Conservation (phyloP, 441 rosid species). For the Populus trichocarpa region DNA sequence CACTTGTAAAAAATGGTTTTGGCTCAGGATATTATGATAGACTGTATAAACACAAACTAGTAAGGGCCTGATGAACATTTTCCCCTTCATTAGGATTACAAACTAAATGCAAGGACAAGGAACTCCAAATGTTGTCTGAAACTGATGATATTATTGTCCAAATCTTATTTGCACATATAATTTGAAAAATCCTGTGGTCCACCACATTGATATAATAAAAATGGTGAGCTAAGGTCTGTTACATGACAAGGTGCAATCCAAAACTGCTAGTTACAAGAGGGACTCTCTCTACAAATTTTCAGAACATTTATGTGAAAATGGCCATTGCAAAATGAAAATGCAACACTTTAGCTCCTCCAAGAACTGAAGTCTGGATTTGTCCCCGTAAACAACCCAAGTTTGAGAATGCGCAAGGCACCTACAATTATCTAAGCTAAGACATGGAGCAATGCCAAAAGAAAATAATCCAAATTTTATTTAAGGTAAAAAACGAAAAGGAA, state of each 20-base stretch:
- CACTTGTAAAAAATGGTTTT: background rate
- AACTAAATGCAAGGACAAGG: background rate
- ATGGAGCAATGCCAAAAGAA: background rate
- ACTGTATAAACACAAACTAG: background rate
- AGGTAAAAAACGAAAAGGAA: background rate
- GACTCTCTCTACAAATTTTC: background rate
- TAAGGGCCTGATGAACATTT: background rate
- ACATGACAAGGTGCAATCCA: background rate
- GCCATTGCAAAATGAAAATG: background rate
- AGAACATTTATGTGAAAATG: background rate
- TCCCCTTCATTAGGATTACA: background rate
- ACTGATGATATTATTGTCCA: background rate
- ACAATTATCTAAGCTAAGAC: background rate
- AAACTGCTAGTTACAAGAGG: too few relatives aligned
- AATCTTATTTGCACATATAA: background rate
- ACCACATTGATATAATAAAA: background rate
- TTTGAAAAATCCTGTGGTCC: background rate
- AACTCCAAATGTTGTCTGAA: background rate
- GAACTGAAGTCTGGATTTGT: background rate
- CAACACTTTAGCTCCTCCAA: too few relatives aligned
- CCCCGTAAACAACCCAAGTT: background rate
- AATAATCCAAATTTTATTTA: background rate
- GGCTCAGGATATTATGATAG: background rate
- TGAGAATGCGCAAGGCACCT: background rate
- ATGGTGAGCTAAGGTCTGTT: background rate